phyloP scores from a whole-genome alignment of 2,329 filamentous ascomycete genomes.

The Clonostachys sp. region DNA sequence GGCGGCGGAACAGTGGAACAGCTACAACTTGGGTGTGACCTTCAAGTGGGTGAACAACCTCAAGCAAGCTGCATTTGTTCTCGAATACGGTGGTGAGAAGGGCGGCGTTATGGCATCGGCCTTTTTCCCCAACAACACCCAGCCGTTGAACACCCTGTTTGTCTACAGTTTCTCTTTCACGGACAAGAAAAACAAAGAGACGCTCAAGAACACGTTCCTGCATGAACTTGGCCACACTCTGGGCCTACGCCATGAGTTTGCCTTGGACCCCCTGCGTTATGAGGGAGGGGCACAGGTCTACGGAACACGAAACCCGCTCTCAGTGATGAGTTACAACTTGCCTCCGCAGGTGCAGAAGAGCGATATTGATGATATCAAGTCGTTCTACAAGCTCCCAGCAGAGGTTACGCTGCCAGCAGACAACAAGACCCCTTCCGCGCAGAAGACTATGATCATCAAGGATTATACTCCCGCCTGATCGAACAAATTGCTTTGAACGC shows the following conservation, averaged over 20 bases:
- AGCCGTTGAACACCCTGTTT: not conserved
- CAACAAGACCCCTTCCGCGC: too few species aligned
- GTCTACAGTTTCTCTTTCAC: not conserved
- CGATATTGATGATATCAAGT: too few species aligned
- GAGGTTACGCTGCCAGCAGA: too few species aligned
- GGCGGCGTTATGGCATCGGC: not conserved
- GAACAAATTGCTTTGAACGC: too few species aligned
- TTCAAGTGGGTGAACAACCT: not conserved
- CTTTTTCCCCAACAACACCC: not conserved
- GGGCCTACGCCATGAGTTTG: not conserved
- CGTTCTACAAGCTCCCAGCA: too few species aligned
- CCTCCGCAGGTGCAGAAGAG: too few species aligned
- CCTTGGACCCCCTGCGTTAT: not conserved
- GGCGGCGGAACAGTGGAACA: not conserved
- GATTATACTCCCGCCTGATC: too few species aligned
- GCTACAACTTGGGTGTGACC: not conserved
- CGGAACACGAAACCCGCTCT: too few species aligned
- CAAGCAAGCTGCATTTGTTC: not conserved
- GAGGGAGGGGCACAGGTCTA: too few species aligned
- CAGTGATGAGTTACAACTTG: too few species aligned
- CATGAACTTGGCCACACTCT: not conserved
- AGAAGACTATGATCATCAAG: too few species aligned
- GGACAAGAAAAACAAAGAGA: not conserved
- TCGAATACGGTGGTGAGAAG: not conserved
- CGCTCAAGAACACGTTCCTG: not conserved